Evolutionary conservation across 2,329 filamentous ascomycete species (phyloP).

Genomic region (Neurospora crassa): DNA sequence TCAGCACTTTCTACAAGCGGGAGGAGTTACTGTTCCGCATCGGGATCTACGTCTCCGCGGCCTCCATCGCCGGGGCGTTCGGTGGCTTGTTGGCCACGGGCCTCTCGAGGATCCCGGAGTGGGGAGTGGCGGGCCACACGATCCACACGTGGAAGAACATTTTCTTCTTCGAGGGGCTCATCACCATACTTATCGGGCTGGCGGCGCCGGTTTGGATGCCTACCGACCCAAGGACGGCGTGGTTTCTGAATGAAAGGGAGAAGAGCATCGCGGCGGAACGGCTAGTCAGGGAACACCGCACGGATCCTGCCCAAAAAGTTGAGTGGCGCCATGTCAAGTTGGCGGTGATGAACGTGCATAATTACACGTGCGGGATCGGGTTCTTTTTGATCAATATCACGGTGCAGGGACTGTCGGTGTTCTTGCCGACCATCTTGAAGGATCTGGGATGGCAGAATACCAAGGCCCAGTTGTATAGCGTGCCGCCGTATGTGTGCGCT

Average conservation of each 20-base stretch:
- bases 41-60: conserved; percentile 45
- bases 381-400: conserved; percentile 54
- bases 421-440: conserved; percentile 37
- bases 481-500: conserved; percentile 34
- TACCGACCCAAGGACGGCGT: conserved; percentile 35
- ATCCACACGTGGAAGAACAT: conserved; percentile 49
- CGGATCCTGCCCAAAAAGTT: conserved; percentile 36
- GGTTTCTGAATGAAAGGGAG: conserved; percentile 43
- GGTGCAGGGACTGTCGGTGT: conserved; percentile 43
- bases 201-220: conserved; percentile 43
- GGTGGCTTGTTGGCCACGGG: conserved; percentile 46
- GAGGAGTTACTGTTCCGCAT: conserved; percentile 45
- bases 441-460: conserved; percentile 31
- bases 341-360: conserved; percentile 46
- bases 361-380: conserved; percentile 46
- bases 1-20: conserved; percentile 46
- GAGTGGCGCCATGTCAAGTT: conserved; percentile 37
- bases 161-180: conserved; percentile 52
- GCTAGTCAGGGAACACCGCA: conserved; percentile 38
- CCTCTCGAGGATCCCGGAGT: conserved; percentile 39
- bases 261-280: conserved; percentile 43
- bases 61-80: conserved; percentile 47
- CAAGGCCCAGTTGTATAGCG: conserved; percentile 33
- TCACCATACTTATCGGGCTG: conserved; percentile 39
- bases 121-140: conserved; percentile 33